phyloP scores from a whole-genome alignment of 164 flowering plant species.

The grape (Vitis vinifera) region DNA sequence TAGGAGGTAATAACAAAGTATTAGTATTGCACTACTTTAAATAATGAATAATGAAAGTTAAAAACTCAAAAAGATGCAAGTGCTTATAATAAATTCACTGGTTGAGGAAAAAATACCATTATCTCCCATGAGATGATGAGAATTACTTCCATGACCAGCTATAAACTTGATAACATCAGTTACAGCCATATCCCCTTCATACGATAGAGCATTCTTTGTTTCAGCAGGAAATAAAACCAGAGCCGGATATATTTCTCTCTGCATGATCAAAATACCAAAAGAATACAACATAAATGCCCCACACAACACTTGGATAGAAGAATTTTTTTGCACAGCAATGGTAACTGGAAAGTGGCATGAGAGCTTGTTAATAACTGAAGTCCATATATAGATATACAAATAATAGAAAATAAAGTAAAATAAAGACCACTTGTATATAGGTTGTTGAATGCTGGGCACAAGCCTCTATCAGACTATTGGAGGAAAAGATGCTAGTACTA shows the following conservation, averaged over 20 bases:
- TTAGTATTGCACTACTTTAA: not conserved
- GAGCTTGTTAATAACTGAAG: too few relatives aligned
- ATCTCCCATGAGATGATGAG: slow-evolving; percentile 40
- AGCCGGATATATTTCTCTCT: slow-evolving; percentile 83
- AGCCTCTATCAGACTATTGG: too few relatives aligned
- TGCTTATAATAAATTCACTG: not conserved
- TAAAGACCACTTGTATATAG: too few relatives aligned
- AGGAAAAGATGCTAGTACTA: too few relatives aligned
- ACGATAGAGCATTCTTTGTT: slow-evolving; percentile 48
- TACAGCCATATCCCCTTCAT: slow-evolving; percentile 70
- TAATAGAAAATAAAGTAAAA: too few relatives aligned
- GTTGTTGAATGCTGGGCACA: too few relatives aligned
- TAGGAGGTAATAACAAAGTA: not conserved
- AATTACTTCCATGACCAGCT: slow-evolving; percentile 58
- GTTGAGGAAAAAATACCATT: slow-evolving; percentile 33
- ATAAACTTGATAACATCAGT: slow-evolving; percentile 62
- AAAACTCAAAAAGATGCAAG: not conserved
- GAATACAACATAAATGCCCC: not conserved
- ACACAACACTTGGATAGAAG: not conserved
- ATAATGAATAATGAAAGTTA: not conserved
- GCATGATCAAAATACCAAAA: slow-evolving; percentile 26
- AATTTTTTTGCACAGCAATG: too few relatives aligned
- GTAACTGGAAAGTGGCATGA: too few relatives aligned
- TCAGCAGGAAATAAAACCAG: slow-evolving; percentile 76
- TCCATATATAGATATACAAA: too few relatives aligned